phyloP scores from a whole-genome alignment of 129 eudicot species.

The Arctium minus region DNA sequence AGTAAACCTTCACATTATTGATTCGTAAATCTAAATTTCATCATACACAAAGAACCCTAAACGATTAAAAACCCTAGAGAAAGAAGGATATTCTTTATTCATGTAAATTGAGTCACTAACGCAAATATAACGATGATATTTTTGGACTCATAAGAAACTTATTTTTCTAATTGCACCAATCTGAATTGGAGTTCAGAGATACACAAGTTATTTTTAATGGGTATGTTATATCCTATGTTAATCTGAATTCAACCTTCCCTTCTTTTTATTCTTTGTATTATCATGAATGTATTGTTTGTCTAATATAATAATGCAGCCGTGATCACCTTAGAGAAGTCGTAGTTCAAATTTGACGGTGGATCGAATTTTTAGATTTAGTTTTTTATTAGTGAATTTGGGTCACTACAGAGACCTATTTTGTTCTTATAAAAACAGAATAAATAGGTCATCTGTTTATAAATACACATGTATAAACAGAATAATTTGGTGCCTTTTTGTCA shows the following conservation, averaged over 20 bases:
- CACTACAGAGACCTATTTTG: too few species aligned
- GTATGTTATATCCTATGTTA: background rate
- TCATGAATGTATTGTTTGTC: background rate
- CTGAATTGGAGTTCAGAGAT: background rate
- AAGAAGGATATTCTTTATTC: background rate
- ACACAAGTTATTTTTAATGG: background rate
- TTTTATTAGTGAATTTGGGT: too few species aligned
- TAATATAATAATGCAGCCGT: background rate
- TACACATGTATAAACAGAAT: too few species aligned
- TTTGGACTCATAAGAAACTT: background rate
- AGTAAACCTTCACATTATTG: background rate
- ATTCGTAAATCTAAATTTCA: background rate
- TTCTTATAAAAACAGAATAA: too few species aligned
- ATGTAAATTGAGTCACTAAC: background rate
- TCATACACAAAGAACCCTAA: constrained; percentile 10
- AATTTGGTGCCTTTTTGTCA: constrained; percentile 63
- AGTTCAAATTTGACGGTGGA: background rate
- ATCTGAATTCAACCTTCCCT: background rate
- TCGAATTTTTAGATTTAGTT: too few species aligned
- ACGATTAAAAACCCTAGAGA: constrained; percentile 17
- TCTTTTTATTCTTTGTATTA: too few species aligned
- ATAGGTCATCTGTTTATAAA: too few species aligned
- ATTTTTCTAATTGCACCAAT: constrained; percentile 1
- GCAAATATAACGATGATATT: background rate
- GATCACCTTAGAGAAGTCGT: background rate